These are phyloP conservation scores for Aspergillus avenaceus DNA, from an alignment of 495 filamentous ascomycete genomes.

Conservation along the genomic window DNA sequence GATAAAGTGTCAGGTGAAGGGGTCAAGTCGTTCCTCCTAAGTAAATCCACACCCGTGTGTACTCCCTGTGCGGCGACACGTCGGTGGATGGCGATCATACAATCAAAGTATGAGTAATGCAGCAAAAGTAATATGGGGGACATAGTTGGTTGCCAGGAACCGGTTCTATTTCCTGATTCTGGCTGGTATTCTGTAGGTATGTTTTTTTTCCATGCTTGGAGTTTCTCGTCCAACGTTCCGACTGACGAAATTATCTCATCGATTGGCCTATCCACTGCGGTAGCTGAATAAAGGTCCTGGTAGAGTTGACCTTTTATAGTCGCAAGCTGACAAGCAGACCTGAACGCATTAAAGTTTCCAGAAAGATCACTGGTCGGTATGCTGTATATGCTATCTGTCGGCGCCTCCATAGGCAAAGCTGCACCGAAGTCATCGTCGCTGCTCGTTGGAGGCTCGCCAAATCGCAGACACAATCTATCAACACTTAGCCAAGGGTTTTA, in stretches of 20 bases:
- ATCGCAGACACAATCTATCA: constrained; percentile 16
- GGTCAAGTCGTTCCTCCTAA: background rate
- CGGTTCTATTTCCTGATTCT: background rate
- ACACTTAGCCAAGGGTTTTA: constrained; percentile 3
- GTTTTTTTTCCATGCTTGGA: constrained; percentile 13
- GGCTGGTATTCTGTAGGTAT: constrained; percentile 14
- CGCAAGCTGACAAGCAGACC: constrained; percentile 11
- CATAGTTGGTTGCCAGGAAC: background rate
- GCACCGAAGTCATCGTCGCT: constrained; percentile 14
- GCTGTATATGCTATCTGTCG: background rate
- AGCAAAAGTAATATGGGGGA: constrained; percentile 8
- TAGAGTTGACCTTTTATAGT: constrained; percentile 15
- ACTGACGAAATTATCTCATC: constrained; percentile 9
- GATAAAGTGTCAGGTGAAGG: background rate
- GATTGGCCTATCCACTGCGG: constrained; percentile 10
- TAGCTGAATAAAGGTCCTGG: constrained; percentile 11
- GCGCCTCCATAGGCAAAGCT: constrained; percentile 4
- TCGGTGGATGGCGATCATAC: constrained; percentile 19
- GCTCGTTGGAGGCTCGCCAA: constrained; percentile 9
- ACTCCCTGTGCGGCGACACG: constrained; percentile 6
- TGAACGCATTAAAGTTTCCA: constrained; percentile 10
- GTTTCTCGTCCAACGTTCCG: constrained; percentile 11
- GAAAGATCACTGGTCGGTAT: constrained; percentile 5
- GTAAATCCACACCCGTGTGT: background rate
- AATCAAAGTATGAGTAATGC: constrained; percentile 17